phyloP scores from a whole-genome alignment of 2,329 filamentous ascomycete species.

The Apiospora koreana region DNA sequence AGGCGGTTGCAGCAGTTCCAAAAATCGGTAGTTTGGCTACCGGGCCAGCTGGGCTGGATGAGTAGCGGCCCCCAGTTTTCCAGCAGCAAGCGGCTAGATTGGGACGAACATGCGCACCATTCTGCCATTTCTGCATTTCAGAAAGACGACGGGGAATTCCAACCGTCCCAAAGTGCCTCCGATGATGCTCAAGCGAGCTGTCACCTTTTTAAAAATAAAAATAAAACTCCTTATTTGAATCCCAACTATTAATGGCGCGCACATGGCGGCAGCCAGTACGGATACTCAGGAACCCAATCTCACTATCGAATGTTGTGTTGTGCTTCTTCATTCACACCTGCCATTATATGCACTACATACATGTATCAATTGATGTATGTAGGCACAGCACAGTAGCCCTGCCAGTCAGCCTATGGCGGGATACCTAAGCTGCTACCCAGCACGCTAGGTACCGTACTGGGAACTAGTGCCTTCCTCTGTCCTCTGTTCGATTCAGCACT shows the following conservation, averaged over 20 bases:
- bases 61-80: neutral
- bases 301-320: no score
- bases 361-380: no score
- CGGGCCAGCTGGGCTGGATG: no score
- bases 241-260: neutral
- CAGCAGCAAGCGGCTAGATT: neutral
- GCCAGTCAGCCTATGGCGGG: no score
- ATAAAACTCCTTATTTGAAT: neutral
- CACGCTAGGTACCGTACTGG: no score
- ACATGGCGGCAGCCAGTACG: neutral
- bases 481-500: no score
- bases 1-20: neutral
- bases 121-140: neutral
- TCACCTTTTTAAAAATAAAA: no score
- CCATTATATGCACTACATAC: no score
- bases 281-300: neutral
- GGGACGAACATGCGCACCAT: neutral
- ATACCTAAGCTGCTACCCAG: no score
- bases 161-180: neutral
- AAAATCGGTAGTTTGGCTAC: neutral
- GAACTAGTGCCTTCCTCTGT: no score
- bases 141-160: neutral
- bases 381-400: no score
- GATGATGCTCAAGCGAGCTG: neutral
- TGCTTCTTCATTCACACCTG: neutral